phyloP scores from a whole-genome alignment of 257 asterid species.

The Solanum arcanum region DNA sequence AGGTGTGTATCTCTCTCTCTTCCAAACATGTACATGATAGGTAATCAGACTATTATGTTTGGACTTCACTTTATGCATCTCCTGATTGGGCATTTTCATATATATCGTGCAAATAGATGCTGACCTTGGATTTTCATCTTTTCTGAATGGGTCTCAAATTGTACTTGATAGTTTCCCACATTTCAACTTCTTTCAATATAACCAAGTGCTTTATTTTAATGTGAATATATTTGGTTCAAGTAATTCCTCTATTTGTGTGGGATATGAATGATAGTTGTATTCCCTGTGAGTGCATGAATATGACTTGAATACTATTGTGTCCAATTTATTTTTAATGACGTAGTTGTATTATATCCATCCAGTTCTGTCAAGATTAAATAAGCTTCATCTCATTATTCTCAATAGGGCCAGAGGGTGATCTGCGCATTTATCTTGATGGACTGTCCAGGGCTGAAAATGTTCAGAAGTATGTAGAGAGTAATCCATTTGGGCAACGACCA shows the following conservation, averaged over 20 bases:
- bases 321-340: neutral
- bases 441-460: slow-evolving; percentile 60
- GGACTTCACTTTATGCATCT: neutral
- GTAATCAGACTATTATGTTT: neutral
- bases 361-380: neutral
- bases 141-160: neutral
- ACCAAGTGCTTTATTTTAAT: neutral
- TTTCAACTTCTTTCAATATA: neutral
- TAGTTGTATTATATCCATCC: neutral
- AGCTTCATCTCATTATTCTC: neutral
- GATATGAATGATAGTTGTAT: neutral
- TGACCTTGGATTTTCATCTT: neutral
- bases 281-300: neutral
- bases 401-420: slow-evolving; percentile 75
- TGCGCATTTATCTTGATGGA: slow-evolving; percentile 61
- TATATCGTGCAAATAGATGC: neutral
- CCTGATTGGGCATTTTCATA: neutral
- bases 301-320: neutral
- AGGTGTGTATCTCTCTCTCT: slow-evolving; percentile 35
- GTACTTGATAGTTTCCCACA: neutral
- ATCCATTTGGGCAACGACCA: slow-evolving; percentile 75
- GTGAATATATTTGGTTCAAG: neutral
- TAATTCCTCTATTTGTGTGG: neutral
- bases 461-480: slow-evolving; percentile 55
- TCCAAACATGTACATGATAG: neutral